Base-by-base conservation (phyloP, 352 stramenopile genomes). In the Globisporangium paddicum region DNA sequence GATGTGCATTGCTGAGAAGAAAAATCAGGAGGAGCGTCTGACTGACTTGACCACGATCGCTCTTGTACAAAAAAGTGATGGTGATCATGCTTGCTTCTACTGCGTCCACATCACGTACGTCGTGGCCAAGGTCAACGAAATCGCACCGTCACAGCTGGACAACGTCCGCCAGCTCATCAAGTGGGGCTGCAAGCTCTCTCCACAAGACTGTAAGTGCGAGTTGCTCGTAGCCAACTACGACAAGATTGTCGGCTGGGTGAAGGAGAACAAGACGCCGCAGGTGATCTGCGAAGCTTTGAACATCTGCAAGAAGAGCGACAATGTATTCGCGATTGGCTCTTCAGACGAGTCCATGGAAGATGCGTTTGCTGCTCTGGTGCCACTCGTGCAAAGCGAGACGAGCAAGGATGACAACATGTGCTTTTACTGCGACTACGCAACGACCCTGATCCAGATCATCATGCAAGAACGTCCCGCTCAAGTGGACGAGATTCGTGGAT, bases 391-490 rank as follows among this genome's bases (percentile, higher is more conserved):
- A 16, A 25, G 38, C 10, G 37, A 58, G 14, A 19, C 8, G 32
- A 50, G n/a, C n/a, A 18, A 53, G 19, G 34, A 62, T 13, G 21
- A 49, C 19, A 83, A 74, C 19, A 60, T 74, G 52, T 88, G 78
- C 34, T 73, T 71, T 1, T 88, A 86, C 58, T 88, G 78, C 54
- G 73, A 83, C 58, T 86, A 83, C 34, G 61, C 79, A 19, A 79
- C 72, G 2, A 91, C 76, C 2, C 49, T 89, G 32, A 55, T 86
- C 8, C 75, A 86, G 47, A 68, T 91, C 23, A 68, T 72, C 18
- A 55, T 86, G 37, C 65, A 86, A 48, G 71, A 91, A 37, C 76
- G 82, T 32, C 66, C 74, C 2, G 60, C 77, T 1, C 68, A 89
- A 41, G 72, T 92, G 21, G 60, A 72, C 35, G 56, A 86, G 58